Conservation (phyloP, 148 eudicot genomes). For the Rhododendron mucronatum region DNA sequence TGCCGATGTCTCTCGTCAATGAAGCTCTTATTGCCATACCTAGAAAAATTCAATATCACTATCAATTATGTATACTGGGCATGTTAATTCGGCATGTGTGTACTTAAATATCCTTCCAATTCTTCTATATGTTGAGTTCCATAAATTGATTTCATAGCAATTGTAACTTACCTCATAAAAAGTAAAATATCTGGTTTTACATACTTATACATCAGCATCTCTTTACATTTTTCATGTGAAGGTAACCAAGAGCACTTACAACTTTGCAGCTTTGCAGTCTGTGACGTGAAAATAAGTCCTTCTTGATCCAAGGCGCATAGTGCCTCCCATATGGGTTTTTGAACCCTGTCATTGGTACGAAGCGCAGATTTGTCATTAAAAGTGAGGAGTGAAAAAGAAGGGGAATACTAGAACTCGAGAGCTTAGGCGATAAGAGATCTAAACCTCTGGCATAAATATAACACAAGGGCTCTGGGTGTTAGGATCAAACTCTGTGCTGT, state of each 20-base stretch:
- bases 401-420: neutral
- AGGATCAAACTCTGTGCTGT: constrained; percentile 85
- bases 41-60: constrained; percentile 17
- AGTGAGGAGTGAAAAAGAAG: neutral
- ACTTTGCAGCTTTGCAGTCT: constrained; percentile 63
- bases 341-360: constrained; percentile 58
- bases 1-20: constrained; percentile 98
- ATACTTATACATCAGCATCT: neutral
- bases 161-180: neutral
- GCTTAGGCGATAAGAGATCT: neutral
- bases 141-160: neutral
- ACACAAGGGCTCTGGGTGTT: constrained; percentile 63
- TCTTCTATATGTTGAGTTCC: neutral
- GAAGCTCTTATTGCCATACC: constrained; percentile 70
- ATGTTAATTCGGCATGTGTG: neutral
- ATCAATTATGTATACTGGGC: constrained; percentile 2
- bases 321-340: constrained; percentile 97
- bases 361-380: neutral
- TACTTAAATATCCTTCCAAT: neutral
- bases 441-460: constrained; percentile 95
- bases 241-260: constrained; percentile 46
- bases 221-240: neutral
- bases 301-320: constrained; percentile 99
- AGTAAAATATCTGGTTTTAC: neutral
- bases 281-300: constrained; percentile 68